Conservation (phyloP, 257 asterid species). For the Fraxinus anomala region DNA sequence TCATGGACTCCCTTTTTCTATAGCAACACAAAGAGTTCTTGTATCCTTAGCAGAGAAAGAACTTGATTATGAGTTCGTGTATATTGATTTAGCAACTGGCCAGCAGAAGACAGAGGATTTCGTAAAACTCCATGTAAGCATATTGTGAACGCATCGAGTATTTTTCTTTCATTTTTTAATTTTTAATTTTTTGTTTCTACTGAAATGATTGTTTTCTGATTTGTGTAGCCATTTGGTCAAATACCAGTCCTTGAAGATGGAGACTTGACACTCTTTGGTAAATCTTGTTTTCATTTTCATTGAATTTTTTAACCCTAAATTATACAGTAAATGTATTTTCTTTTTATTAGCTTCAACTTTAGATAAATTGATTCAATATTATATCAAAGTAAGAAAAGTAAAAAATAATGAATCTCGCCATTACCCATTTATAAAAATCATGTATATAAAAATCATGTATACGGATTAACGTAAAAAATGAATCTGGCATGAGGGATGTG, state of each 20-base stretch:
- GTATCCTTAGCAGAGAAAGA: constrained; percentile 42
- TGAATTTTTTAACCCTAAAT: too few relatives aligned
- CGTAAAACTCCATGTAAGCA: constrained; percentile 41
- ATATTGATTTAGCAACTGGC: constrained; percentile 34
- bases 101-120: constrained; percentile 48
- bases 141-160: not conserved
- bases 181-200: not conserved
- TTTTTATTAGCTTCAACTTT: too few relatives aligned
- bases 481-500: too few relatives aligned
- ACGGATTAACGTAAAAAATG: too few relatives aligned
- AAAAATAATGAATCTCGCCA: too few relatives aligned
- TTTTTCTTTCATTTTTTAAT: not conserved
- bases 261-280: constrained; percentile 51
- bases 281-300: not conserved
- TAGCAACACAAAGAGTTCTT: constrained; percentile 40
- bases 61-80: constrained; percentile 31
- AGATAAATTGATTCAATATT: too few relatives aligned
- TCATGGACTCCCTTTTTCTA: constrained; percentile 40
- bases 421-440: too few relatives aligned
- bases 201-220: not conserved
- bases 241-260: constrained; percentile 55
- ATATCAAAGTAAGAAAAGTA: too few relatives aligned
- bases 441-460: too few relatives aligned
- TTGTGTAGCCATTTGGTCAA: constrained; percentile 50
- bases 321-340: too few relatives aligned